Conservation (phyloP, 352 stramenopile genomes). For the Phytophthora pseudosyringae region DNA sequence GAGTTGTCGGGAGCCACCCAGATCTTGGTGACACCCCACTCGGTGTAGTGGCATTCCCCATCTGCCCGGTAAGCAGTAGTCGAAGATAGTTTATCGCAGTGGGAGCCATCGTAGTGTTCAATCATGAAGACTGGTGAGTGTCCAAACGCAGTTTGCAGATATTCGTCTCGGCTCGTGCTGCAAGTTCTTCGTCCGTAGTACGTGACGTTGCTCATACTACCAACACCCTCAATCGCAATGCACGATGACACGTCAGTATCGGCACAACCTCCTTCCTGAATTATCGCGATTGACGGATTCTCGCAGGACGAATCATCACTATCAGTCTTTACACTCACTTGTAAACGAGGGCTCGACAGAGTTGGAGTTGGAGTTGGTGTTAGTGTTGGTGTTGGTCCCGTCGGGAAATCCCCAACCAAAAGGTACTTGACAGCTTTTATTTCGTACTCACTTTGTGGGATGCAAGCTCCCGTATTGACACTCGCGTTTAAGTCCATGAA, state of each 20-base stretch:
- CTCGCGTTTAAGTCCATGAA: slow-evolving; percentile 16
- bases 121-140: slow-evolving; percentile 15
- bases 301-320: slow-evolving; percentile 3
- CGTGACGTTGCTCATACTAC: slow-evolving; percentile 2
- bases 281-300: slow-evolving; percentile 5
- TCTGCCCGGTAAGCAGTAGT: slow-evolving; percentile 9
- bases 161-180: slow-evolving; percentile 4
- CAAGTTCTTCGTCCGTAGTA: slow-evolving; percentile 4
- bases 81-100: slow-evolving; percentile 5
- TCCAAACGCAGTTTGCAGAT: slow-evolving; percentile 12
- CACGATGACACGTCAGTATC: background rate
- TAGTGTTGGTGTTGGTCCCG: background rate
- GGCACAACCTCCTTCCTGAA: slow-evolving; percentile 5
- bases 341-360: background rate
- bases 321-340: background rate
- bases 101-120: slow-evolving; percentile 7
- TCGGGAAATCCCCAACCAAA: background rate
- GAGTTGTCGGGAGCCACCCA: slow-evolving; percentile 9
- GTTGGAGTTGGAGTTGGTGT: background rate
- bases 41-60: slow-evolving; percentile 16
- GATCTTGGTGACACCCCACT: slow-evolving; percentile 14
- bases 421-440: slow-evolving; percentile 10
- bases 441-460: background rate
- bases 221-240: background rate
- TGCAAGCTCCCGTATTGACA: slow-evolving; percentile 16